Percentiles rank a stretch among this genome's conserved stretches.
Conservation (phyloP, 2,329 filamentous ascomycete genomes). For the Talaromyces funiculosus region DNA sequence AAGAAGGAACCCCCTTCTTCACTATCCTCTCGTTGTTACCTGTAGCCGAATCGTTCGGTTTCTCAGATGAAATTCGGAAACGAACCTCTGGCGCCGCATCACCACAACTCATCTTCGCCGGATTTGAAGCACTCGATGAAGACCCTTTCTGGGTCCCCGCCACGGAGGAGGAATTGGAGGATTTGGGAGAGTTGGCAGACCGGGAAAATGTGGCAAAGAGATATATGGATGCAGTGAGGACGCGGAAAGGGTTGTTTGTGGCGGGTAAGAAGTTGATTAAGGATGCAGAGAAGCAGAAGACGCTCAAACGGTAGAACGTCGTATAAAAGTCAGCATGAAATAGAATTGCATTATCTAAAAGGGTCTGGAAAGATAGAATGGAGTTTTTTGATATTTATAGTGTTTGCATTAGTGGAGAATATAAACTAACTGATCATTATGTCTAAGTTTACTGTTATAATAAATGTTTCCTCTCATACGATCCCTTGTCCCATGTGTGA, state of each 20-base stretch:
- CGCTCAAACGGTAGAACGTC: constrained; percentile 50
- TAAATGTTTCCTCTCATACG: not conserved
- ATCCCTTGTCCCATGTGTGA: not conserved
- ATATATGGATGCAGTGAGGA: constrained; percentile 86
- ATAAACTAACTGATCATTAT: not conserved
- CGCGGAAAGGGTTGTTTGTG: constrained; percentile 81
- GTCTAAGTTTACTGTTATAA: not conserved
- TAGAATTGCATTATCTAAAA: not conserved
- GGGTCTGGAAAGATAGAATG: not conserved
- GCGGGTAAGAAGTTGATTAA: constrained; percentile 66
- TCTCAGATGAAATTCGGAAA: constrained; percentile 94
- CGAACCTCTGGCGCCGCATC: constrained; percentile 83
- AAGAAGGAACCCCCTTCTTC: constrained; percentile 94
- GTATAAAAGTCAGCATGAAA: not conserved
- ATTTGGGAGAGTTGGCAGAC: constrained; percentile 89
- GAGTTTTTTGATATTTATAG: not conserved
- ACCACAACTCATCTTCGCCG: constrained; percentile 87
- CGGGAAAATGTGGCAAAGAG: constrained; percentile 92
- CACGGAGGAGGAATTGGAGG: constrained; percentile 93
- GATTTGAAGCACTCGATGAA: constrained; percentile 87
- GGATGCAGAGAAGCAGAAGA: constrained; percentile 90
- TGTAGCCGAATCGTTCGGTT: constrained; percentile 92
- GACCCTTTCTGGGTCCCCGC: constrained; percentile 98
- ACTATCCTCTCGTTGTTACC: constrained; percentile 83
- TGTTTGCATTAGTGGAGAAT: not conserved